Base-by-base conservation (phyloP, 106 monocot genomes). In the Allium sativum region DNA sequence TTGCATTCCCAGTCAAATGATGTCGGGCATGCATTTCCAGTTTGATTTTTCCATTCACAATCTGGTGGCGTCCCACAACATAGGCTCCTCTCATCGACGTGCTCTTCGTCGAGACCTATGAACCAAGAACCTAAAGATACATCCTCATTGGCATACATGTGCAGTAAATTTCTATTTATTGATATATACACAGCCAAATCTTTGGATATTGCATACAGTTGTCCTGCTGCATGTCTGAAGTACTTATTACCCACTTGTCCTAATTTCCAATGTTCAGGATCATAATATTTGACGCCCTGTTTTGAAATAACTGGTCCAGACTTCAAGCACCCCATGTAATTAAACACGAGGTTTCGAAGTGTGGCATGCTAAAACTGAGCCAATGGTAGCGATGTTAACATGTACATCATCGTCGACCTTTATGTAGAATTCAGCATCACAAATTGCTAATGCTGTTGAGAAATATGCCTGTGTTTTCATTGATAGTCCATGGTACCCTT, bases 41-140 rank as follows among this genome's bases (percentile, higher is more conserved):
- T n/a, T n/a, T n/a, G n/a, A n/a, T n/a, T n/a, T n/a, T n/a, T n/a
- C n/a, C n/a, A n/a, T n/a, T n/a, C n/a, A n/a, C n/a, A n/a, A n/a
- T n/a, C n/a, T n/a, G 91, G 91, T 20, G 96, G 95, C 10, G 90
- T 80, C 20, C 84, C 91, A 55, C 96, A 96, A 22, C 96, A 96
- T 77, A 87, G 71, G 55, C 64, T 79, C 13, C 81, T 72, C 13
- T 96, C 96, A 62, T 96, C 84, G 10, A 96, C 63, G 16, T 96
- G 91, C 18, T 88, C 77, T 7, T 87, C 87, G 40, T 87, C 87
- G 10, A 96, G 76, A 6, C 96, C 87, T 40, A 96, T 61, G n/a
- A 96, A 66, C 96, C 91, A 96, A 44, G 96, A 76, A 45, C 96
- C 96, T 15, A 72, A 18, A 8, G 72, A 72, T 48, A 72, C 72